Percentiles rank a stretch among this genome's conserved stretches.
Evolutionary conservation across 345 rosid genomes (phyloP).

Genomic region (Brassica carinata): DNA sequence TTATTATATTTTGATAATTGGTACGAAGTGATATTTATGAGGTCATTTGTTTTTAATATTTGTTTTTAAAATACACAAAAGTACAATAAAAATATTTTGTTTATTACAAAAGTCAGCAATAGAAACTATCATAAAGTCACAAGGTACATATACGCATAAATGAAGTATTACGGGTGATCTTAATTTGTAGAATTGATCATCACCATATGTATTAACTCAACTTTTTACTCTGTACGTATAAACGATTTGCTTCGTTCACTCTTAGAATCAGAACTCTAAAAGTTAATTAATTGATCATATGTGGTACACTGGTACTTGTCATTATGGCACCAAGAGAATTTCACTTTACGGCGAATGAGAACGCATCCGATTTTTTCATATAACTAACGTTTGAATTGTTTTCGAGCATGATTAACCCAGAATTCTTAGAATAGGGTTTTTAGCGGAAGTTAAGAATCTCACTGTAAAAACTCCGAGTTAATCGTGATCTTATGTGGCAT

Average conservation of each 20-base stretch:
- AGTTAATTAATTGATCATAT: not conserved
- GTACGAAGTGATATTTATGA: not conserved
- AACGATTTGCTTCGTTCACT: not conserved
- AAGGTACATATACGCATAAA: not conserved
- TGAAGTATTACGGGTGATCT: not conserved
- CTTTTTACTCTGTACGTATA: not conserved
- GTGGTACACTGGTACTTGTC: not conserved
- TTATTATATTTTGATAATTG: not conserved
- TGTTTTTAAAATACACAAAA: not conserved
- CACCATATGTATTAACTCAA: not conserved
- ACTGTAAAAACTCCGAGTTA: too few relatives aligned
- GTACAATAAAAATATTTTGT: not conserved
- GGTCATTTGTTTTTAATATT: not conserved
- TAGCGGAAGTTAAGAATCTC: too few relatives aligned
- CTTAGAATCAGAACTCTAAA: not conserved
- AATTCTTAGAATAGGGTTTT: too few relatives aligned
- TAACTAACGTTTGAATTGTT: slow-evolving; percentile 10
- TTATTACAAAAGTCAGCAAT: not conserved
- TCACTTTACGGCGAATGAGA: slow-evolving; percentile 5
- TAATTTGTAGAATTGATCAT: too few relatives aligned
- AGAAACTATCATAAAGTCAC: not conserved
- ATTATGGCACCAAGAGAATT: not conserved
- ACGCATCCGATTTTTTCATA: not conserved
- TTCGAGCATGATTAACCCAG: too few relatives aligned
- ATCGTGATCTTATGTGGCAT: slow-evolving; percentile 5